Base-by-base conservation (phyloP, 805 yeast genomes). In the Pichia cephalocereana region DNA sequence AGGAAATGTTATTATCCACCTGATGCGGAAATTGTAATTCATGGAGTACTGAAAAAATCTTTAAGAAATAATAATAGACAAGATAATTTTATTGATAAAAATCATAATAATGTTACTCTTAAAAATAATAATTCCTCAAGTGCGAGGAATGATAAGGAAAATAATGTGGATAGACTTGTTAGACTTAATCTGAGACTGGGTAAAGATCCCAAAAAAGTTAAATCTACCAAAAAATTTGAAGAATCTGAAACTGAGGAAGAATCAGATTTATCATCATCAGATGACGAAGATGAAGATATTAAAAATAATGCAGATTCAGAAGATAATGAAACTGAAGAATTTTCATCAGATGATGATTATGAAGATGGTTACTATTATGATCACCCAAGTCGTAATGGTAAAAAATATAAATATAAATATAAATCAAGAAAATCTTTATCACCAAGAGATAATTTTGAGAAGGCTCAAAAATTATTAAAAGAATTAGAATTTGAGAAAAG, bases 401-500 rank as follows among this genome's bases (percentile, higher is more conserved):
- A 17, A 37, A 37, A n/a, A 37, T 18, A 17, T 17, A 37, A 17
- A 15, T 32, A 32, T 32, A 32, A 32, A 8, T 32, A 8, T 32
- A 32, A 2, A 6, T 11, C 37, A 12, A 32, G 37, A 12, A 32
- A 15, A 32, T 12, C 15, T 15, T 12, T 17, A 7, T 12, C 37
- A 7, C n/a, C 26, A 12, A 31, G 31, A 23, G 46, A 41, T 36
- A 31, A 36, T 8, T 43, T 34, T 40, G 38, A 14, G 6, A 51
- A 44, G 38, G 42, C 49, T 4, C 41, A 45, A 23, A 50, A 42
- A 19, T n/a, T 45, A 15, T 40, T 54, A 10, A 41, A 48, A 39
- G 51, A 47, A 18, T 48, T 54, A 27, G 52, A 54, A 38, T 54
- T 48, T 46, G 57, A 54, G 15, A 49, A 41, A 7, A 44, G 50